Percentiles rank a stretch among this genome's conserved stretches.
phyloP scores from a whole-genome alignment of 805 yeast species.

The Wickerhamomyces kurtzmanii region DNA sequence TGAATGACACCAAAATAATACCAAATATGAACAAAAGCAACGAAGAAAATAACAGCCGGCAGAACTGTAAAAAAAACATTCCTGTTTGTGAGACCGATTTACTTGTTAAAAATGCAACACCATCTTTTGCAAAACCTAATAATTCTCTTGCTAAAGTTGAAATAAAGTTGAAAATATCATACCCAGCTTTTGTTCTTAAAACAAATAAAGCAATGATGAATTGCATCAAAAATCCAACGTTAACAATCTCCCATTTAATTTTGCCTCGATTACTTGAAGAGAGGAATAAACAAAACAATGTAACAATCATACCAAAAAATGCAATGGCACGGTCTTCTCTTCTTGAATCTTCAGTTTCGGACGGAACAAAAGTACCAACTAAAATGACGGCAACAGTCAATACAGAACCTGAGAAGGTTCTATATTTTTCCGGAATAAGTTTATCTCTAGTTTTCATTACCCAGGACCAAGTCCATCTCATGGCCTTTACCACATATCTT shows the following conservation, averaged over 20 bases:
- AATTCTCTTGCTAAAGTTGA: conserved; percentile 46
- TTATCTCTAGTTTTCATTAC: conserved; percentile 22
- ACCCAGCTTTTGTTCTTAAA: conserved; percentile 48
- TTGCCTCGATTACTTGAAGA: conserved; percentile 35
- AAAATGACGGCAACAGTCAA: conserved; percentile 37
- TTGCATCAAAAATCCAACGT: conserved; percentile 51
- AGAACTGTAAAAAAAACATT: conserved; percentile 48
- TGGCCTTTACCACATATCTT: too few species aligned
- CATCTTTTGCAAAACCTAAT: conserved; percentile 46
- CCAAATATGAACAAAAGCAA: conserved; percentile 51
- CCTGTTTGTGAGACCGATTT: conserved; percentile 26
- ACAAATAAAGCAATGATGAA: conserved; percentile 51
- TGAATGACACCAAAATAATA: conserved; percentile 51
- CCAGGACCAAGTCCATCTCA: too few species aligned
- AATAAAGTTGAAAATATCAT: conserved; percentile 52
- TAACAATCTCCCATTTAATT: conserved; percentile 50
- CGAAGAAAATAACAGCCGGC: conserved; percentile 57
- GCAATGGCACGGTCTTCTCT: conserved; percentile 47
- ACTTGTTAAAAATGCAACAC: conserved; percentile 49
- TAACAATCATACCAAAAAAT: conserved; percentile 42
- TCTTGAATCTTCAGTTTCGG: conserved; percentile 33
- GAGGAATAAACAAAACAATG: conserved; percentile 30
- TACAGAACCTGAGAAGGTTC: conserved; percentile 33
- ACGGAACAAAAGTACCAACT: conserved; percentile 44
- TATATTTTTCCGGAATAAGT: conserved; percentile 30